These are phyloP conservation scores for Salvia rosmarinus DNA, from an alignment of 257 asterid species.

Conservation along the genomic window DNA sequence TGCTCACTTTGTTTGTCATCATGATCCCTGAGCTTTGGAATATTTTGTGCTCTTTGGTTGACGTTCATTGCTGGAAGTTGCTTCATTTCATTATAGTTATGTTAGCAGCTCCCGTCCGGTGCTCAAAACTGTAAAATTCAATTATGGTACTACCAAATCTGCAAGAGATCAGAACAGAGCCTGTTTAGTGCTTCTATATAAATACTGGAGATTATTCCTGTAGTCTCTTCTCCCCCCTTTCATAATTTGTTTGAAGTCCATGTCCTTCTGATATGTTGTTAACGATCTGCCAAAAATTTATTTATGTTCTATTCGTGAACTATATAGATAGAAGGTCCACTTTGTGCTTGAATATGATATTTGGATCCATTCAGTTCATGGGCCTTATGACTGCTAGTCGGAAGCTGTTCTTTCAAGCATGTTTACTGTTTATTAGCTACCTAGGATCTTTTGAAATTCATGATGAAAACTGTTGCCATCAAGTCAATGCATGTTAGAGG, in stretches of 20 bases:
- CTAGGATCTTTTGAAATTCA: background rate
- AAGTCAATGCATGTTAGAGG: background rate
- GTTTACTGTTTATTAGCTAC: slow-evolving; percentile 12
- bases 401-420: slow-evolving; percentile 13
- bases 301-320: background rate
- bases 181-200: background rate
- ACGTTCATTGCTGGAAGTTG: slow-evolving; percentile 15
- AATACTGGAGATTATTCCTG: background rate
- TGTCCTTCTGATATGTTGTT: background rate
- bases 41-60: background rate
- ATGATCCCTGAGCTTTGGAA: background rate
- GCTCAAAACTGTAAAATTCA: slow-evolving; percentile 9
- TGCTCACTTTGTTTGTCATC: slow-evolving; percentile 16
- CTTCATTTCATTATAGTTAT: background rate
- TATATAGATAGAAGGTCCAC: slow-evolving; percentile 19
- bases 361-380: slow-evolving; percentile 2
- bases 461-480: too few relatives aligned
- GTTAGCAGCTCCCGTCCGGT: background rate
- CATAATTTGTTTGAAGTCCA: background rate
- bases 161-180: background rate
- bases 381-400: background rate
- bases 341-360: background rate
- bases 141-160: background rate
- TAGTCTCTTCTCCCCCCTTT: slow-evolving; percentile 16
- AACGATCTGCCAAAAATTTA: background rate